A percentile compares a stretch with the other conserved stretches of the same genome.
Conservation (phyloP, 148 eudicot species). For the Linanthus parryae region DNA sequence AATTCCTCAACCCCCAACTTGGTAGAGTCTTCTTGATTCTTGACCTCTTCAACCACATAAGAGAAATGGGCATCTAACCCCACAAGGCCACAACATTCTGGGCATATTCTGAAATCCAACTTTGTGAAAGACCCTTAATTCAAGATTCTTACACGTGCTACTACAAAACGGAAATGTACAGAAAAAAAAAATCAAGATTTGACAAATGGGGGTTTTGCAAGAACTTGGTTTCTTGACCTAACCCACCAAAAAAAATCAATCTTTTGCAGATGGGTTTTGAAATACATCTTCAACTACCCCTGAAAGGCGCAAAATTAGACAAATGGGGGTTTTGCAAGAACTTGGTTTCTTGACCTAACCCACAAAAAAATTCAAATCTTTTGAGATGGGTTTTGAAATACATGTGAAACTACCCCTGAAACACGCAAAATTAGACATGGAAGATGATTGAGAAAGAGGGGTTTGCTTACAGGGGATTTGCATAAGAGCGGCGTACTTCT, state of each 20-base stretch:
- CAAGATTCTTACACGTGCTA: background rate
- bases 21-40: background rate
- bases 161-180: background rate
- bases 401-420: background rate
- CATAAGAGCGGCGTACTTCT: slow-evolving; percentile 78
- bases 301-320: too few relatives aligned
- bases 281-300: background rate
- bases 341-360: background rate
- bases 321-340: too few relatives aligned
- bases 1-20: background rate
- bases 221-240: background rate
- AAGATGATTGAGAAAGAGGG: background rate
- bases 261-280: background rate
- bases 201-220: background rate
- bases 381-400: background rate
- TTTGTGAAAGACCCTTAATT: background rate
- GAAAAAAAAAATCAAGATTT: too few relatives aligned
- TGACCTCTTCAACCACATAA: background rate
- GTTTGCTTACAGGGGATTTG: slow-evolving; percentile 77
- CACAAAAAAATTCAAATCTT: too few relatives aligned
- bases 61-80: background rate
- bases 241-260: background rate
- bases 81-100: background rate
- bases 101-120: background rate
- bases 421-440: background rate